Evolutionary conservation across 2,329 filamentous ascomycete genomes (phyloP), one percentile per base, ranked within the genome.

Genomic region (Fusarium anthophilum): DNA sequence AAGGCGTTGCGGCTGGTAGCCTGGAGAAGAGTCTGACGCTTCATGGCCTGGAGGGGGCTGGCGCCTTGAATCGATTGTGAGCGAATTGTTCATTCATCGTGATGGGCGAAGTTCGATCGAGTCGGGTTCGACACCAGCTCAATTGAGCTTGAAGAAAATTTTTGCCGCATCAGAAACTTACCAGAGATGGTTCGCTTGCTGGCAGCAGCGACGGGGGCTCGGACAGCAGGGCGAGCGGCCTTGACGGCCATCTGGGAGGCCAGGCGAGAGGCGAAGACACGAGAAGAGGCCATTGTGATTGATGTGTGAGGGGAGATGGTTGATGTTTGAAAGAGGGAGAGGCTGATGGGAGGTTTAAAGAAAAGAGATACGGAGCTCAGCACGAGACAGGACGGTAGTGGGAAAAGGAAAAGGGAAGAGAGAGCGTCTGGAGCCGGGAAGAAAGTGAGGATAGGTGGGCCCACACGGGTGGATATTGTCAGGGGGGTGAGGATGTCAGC

Each of bases 221-320:
- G 91, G 82, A 91, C 85, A 84, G 91, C 91, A 87, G 92, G 92
- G 86, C 93, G 92, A 85, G 92, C 92, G 86, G 91, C 91, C 91
- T 93, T 93, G 87, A 88, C 86, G 84, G 91, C 90, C 90, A 92
- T 92, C 87, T 92, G 90, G 83, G 91, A 89, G 86, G 92, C 91
- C 88, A 94, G 89, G 86, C 93, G 91, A 82, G 92, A 91, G 84
- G 92, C 91, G 87, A 94, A 89, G 85, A 94, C 89, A 87, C 93
- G 92, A 85, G 90, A 87, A 85, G 92, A 91, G 85, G 92, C 91
- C 93, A 95, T 95, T 94, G 89, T 90, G 89, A 91, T 86, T 87
- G 87, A 85, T 86, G 76, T 81, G 78, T 79, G 79, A 80, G 78
- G 78, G 77, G 77, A 79, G 81, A 79, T 79, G 77, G 78, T 78